Percentiles rank a stretch among this genome's conserved stretches.
Evolutionary conservation across 306 rosid species (phyloP).

Genomic region (Prunus armeniaca): DNA sequence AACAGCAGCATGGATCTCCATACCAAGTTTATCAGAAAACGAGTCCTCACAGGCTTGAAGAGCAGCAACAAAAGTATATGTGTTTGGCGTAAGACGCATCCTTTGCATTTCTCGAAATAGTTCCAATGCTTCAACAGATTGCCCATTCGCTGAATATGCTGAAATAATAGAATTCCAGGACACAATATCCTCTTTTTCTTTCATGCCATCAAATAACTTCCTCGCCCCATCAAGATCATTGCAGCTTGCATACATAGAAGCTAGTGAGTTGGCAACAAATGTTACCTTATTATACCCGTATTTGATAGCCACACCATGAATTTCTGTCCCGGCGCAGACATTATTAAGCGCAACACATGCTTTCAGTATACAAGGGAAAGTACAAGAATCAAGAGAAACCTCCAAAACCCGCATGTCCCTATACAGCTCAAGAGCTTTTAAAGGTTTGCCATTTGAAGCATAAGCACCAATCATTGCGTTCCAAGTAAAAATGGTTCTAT

Average conservation of each 20-base stretch:
- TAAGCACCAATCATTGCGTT: conserved; percentile 73
- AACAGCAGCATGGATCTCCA: conserved; percentile 56
- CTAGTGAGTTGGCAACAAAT: conserved; percentile 61
- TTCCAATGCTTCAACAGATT: conserved; percentile 43
- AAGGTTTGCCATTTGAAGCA: conserved; percentile 46
- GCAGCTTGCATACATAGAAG: conserved; percentile 68
- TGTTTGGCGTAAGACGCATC: conserved; percentile 31
- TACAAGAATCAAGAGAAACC: conserved; percentile 46
- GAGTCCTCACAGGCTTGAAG: conserved; percentile 69
- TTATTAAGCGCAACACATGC: conserved; percentile 43
- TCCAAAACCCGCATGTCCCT: conserved; percentile 48
- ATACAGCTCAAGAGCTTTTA: conserved; percentile 47
- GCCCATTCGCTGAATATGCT: conserved; percentile 47
- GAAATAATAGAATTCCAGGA: conserved; percentile 73
- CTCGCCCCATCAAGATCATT: conserved; percentile 48
- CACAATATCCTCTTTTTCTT: conserved; percentile 50
- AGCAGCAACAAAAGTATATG: conserved; percentile 62
- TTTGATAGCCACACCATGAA: conserved; percentile 68
- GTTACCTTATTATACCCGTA: conserved; percentile 41
- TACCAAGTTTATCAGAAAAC: conserved; percentile 38
- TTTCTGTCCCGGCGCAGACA: conserved; percentile 40
- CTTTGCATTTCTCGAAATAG: conserved; percentile 55
- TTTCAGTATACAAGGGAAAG: conserved; percentile 56
- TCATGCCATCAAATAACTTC: conserved; percentile 43
- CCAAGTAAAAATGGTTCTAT: conserved; percentile 64